Evolutionary conservation across 768 basidiomycete genomes (phyloP), one percentile per base, ranked within the genome.

Genomic region (Mycena filopes): DNA sequence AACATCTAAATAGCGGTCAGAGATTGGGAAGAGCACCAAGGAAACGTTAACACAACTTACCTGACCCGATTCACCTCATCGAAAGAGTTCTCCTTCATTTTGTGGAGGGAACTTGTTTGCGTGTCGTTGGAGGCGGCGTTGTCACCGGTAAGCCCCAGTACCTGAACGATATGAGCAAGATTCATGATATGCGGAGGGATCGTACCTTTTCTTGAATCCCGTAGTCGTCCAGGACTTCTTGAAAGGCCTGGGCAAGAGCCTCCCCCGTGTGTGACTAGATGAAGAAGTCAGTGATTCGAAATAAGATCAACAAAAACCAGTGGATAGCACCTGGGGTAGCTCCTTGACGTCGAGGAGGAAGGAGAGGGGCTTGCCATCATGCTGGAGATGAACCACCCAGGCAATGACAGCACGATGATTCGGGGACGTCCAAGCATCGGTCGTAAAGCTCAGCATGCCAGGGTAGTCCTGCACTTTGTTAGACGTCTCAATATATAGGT

Each of bases 341-440:
- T 83, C 79, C 10, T 81, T 68, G 6, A 84, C 43, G 60, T 83
- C 81, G 1, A 84, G 68, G 0, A 78, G 41, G 3, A 81, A 69
- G 0, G 58, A 47, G 0, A 79, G 42, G 0, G 74, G 76, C 10
- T 63, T 49, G 0, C 80, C 78, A 0, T 79, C 48, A 6, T 74
- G 33, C 47, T 79, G 74, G 21, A 80, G 68, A 47, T 83, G 80
- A 1, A 78, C 77, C 0, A 71, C 73, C 11, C 78, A 55, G 0
- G 76, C 77, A 0, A 80, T 60, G 38, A 71, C 79, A 0, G 75
- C 77, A 5, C 69, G 51, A 42, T 81, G 75, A 56, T 82, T 82
- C 0, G 76, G 76, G 0, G 76, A 79, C 0, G 77, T 79, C 81
- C 80, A 83, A 0, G 73, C 73, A 66, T 83, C 79, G 0, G 76